Base-by-base conservation (phyloP, 441 rosid genomes). In the Flueggea neowawraea region DNA sequence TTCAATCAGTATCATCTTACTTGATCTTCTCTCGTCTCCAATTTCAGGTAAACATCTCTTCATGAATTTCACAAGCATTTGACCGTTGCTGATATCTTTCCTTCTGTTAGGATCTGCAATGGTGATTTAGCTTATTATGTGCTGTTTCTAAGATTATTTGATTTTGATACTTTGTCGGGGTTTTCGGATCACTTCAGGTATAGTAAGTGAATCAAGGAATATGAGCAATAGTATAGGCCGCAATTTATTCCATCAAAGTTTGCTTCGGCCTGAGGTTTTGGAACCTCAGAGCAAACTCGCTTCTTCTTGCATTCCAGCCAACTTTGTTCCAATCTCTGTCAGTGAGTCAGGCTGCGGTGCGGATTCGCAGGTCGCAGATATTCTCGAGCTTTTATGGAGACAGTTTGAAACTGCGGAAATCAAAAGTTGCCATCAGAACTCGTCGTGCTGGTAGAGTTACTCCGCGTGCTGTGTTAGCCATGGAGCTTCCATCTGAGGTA, bases 401-500 rank as follows among this genome's bases (percentile, higher is more conserved):
- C 36, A 62, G 74, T 59, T 78, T 89, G 57, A 78, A 61, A 7
- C 59, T 57, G 68, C 41, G 73, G 62, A 77, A 71, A 66, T 69
- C 75, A 15, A 78, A 71, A 49, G 55, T 73, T 15, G 52, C 67
- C 36, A 63, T 69, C 67, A 78, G 73, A 67, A 58, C 61, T 39
- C 75, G 65, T 68, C 80, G 67, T 50, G 50, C 76, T 48, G 64
- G 70, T 62, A 56, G 78, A 0, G 57, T 77, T 63, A 56, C 66
- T 59, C 81, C 97, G 16, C 79, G 76, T 48, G 90, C 99, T 56
- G 86, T 86, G 10, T 80, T 95, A 64, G 80, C 95, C 12, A 73
- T 80, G 81, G 92, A 85, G 82, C 82, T 91, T 4, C 64, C 94
- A 65, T 80, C 92, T 50, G 81, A 86, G 96, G 97, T 91, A 61